Evolutionary conservation across 352 stramenopile species (phyloP).

Genomic region (Phytophthora sojae): DNA sequence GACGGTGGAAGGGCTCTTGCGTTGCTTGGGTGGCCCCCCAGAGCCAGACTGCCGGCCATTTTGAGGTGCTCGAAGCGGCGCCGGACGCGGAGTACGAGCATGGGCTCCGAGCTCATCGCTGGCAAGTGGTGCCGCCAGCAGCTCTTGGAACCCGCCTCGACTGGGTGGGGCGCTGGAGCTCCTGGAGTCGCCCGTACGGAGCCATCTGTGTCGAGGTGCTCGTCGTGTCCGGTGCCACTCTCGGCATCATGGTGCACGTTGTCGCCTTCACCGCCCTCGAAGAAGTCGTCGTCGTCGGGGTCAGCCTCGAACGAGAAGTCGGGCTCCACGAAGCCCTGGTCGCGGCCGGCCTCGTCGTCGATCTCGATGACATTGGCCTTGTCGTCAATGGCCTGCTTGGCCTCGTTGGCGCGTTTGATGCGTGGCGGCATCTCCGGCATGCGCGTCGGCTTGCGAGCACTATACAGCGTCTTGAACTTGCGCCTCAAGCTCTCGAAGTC

Average conservation of each 20-base stretch:
- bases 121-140: background rate
- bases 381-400: background rate
- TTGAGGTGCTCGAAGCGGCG: background rate
- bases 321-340: background rate
- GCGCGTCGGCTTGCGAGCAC: background rate
- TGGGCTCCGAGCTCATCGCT: background rate
- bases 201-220: background rate
- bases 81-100: background rate
- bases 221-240: background rate
- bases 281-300: background rate
- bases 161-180: background rate
- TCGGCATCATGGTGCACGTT: background rate
- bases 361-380: background rate
- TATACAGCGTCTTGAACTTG: background rate
- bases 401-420: background rate
- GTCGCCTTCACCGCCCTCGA: background rate
- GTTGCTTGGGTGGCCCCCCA: background rate
- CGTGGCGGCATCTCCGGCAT: background rate
- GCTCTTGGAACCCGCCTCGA: background rate
- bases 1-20: no score
- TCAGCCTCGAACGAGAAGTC: background rate
- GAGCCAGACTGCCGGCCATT: background rate
- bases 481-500: background rate
- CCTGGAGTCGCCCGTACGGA: background rate
- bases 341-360: background rate